Percentiles rank a stretch among this genome's conserved stretches.
phyloP scores from a whole-genome alignment of 495 filamentous ascomycete species.

The Amphirosellinia nigrospora region DNA sequence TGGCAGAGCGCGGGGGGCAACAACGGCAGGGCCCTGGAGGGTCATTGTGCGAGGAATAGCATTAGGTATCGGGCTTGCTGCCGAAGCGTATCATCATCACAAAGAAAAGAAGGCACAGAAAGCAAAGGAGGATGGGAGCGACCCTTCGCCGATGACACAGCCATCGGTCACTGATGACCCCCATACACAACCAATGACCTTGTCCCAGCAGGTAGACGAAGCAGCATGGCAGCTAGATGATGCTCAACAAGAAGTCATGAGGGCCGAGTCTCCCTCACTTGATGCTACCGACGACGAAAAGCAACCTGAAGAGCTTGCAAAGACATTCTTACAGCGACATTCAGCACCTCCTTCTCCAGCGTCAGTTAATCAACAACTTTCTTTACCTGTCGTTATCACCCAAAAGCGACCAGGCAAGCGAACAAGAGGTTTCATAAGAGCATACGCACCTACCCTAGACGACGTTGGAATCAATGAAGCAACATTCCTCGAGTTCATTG shows the following conservation, averaged over 20 bases:
- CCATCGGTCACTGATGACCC: too few species aligned
- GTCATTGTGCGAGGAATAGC: slow-evolving; percentile 33
- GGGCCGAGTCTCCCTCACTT: background rate
- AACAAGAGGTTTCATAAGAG: slow-evolving; percentile 52
- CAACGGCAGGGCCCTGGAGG: background rate
- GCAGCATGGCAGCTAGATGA: slow-evolving; percentile 61
- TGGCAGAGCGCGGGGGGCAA: background rate
- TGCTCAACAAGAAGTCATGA: slow-evolving; percentile 44
- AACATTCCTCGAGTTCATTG: slow-evolving; percentile 62
- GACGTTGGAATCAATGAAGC: slow-evolving; percentile 57
- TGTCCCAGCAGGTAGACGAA: slow-evolving; percentile 46
- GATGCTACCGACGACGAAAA: background rate
- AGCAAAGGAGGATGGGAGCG: slow-evolving; percentile 40
- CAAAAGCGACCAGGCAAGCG: slow-evolving; percentile 54
- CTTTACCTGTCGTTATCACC: slow-evolving; percentile 55
- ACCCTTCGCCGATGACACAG: slow-evolving; percentile 15
- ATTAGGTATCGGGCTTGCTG: slow-evolving; percentile 56
- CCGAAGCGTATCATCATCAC: slow-evolving; percentile 33
- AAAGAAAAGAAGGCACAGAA: slow-evolving; percentile 43
- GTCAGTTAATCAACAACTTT: slow-evolving; percentile 29
- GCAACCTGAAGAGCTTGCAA: background rate
- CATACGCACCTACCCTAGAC: slow-evolving; percentile 60
- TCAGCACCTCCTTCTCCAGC: background rate
- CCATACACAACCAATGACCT: too few species aligned
- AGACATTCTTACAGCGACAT: slow-evolving; percentile 8